Evolutionary conservation across 106 monocot genomes (phyloP), one percentile per base, ranked within the genome.

Genomic region (Vanilla planifolia): DNA sequence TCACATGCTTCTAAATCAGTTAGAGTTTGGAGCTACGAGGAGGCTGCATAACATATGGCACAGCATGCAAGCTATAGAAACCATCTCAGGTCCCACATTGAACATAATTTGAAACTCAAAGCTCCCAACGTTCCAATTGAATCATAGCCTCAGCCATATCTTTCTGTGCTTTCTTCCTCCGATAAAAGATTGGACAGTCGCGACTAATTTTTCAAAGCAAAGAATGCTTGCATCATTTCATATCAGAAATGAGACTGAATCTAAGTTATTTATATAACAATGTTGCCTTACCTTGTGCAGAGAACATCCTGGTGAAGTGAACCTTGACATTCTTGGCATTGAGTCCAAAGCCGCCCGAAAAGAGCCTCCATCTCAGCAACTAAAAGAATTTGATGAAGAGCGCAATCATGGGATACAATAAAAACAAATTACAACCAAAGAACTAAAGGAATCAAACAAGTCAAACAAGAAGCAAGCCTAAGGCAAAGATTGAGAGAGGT

Each of bases 261-360:
- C 10, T 58, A 26, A 7, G n/a, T n/a, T n/a, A n/a, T n/a, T n/a
- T n/a, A n/a, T n/a, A n/a, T n/a, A n/a, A n/a, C n/a, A n/a, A n/a
- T n/a, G n/a, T 50, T 19, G 58, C 24, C 25, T 48, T 23, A 91
- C 96, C 96, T 98, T 23, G 96, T 98, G 71, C 96, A 98, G 33
- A 98, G 67, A 40, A 98, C 96, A 65, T 98, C 91, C 64, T 98
- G 96, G 59, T 98, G 96, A 46, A 98, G 91, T 62, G 96, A 98
- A 56, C 96, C 96, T 71, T 98, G 96, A 60, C 96, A 98, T 43
- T 98, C 96, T 69, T 98, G 96, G 60, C 96, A 98, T 29, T 98
- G 96, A 20, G 96, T 98, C 96, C 96, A 98, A 42, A 98, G 57
- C 71, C 77, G 84, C 55, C 96, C 96, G 73, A 98, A 98, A 62